phyloP scores from a whole-genome alignment of 257 asterid genomes.

The Nicotiana sylvestris region DNA sequence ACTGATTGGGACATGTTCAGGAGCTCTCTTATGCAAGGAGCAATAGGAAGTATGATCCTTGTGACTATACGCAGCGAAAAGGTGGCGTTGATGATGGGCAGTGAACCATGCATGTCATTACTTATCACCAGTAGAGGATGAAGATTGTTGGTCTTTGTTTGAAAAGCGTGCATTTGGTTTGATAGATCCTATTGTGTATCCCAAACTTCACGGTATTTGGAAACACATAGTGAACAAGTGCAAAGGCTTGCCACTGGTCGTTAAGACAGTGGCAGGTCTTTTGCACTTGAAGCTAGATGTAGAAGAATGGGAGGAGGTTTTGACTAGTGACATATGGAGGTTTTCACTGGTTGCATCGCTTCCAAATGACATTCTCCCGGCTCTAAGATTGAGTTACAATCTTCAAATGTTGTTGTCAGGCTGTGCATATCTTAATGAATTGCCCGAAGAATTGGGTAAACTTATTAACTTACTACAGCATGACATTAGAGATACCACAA shows the following conservation, averaged over 20 bases:
- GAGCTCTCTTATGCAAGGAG: neutral
- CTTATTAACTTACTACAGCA: constrained; percentile 52
- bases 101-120: no score
- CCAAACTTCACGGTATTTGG: neutral
- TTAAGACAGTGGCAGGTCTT: constrained; percentile 5
- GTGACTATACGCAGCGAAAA: neutral
- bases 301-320: neutral
- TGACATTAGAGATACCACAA: constrained; percentile 52
- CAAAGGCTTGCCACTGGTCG: constrained; percentile 13
- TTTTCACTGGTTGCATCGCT: no score
- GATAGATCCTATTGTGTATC: neutral
- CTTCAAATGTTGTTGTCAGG: constrained; percentile 42
- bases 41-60: neutral
- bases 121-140: neutral
- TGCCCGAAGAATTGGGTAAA: constrained; percentile 49
- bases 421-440: constrained; percentile 46
- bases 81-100: neutral
- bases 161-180: neutral
- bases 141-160: neutral
- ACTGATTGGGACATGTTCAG: neutral
- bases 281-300: neutral
- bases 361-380: constrained; percentile 6
- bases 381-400: constrained; percentile 18
- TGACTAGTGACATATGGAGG: neutral
- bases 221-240: constrained; percentile 5